Percentiles rank a stretch among this genome's conserved stretches.
These are phyloP conservation scores for Solanum gandarillasii DNA, from an alignment of 257 asterid genomes.

Conservation along the genomic window DNA sequence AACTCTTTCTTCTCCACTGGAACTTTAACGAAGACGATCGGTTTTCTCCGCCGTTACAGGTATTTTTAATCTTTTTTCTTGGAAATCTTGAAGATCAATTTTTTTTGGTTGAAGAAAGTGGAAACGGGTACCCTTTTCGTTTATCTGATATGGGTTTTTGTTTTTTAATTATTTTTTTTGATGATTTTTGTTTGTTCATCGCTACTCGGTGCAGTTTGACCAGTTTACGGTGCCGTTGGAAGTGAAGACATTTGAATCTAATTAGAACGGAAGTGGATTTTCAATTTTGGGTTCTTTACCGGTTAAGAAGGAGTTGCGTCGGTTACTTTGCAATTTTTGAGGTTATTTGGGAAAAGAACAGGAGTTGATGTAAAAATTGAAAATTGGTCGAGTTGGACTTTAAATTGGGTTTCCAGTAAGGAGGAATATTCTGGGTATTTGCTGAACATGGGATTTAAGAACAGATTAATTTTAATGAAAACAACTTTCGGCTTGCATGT, in stretches of 20 bases:
- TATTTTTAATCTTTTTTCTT: neutral
- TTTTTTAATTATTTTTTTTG: neutral
- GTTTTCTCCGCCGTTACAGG: neutral
- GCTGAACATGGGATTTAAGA: neutral
- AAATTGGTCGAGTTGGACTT: neutral
- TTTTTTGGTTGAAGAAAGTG: neutral
- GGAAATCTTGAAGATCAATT: neutral
- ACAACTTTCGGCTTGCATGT: neutral
- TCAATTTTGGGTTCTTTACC: neutral
- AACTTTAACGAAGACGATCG: neutral
- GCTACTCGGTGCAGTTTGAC: neutral
- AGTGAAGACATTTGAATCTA: neutral
- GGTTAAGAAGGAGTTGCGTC: neutral
- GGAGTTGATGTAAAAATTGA: neutral
- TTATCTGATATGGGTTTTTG: neutral
- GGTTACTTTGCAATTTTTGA: neutral
- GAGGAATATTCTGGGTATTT: neutral
- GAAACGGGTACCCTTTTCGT: neutral
- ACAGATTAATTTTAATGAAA: neutral
- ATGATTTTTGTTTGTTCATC: neutral
- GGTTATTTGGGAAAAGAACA: neutral
- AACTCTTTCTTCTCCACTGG: neutral
- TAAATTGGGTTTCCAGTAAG: neutral
- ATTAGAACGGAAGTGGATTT: neutral
- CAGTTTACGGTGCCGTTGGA: neutral